These are phyloP conservation scores for Aphanomyces euteiches DNA, from an alignment of 352 stramenopile genomes.

Conservation along the genomic window DNA sequence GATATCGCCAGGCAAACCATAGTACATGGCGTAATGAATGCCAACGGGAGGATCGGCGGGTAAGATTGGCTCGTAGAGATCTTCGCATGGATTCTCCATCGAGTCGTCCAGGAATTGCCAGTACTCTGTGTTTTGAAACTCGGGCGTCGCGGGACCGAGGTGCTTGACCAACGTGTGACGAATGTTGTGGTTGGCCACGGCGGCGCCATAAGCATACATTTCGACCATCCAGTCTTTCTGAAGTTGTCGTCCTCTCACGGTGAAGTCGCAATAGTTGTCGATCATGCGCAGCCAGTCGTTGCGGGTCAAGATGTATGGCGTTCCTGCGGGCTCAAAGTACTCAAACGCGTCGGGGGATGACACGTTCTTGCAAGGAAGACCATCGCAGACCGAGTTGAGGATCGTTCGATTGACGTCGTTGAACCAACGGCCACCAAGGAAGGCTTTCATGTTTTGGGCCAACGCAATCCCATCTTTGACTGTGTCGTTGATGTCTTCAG, in stretches of 20 bases:
- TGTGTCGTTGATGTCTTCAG: constrained; percentile 9
- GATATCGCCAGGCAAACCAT: constrained; percentile 9
- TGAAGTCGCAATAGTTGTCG: no score
- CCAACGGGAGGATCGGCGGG: constrained; percentile 11
- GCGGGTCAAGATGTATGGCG: no score
- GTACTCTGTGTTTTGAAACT: constrained; percentile 14
- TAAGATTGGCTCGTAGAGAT: constrained; percentile 27
- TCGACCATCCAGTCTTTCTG: no score
- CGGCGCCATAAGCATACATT: constrained; percentile 5
- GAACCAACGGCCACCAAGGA: constrained; percentile 18
- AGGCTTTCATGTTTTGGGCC: constrained; percentile 28
- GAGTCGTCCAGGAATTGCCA: constrained; percentile 6
- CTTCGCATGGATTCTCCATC: constrained; percentile 31
- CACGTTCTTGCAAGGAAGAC: no score
- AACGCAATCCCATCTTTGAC: background rate
- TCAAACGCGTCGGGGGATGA: no score
- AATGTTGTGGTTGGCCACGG: constrained; percentile 22
- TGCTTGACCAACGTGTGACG: constrained; percentile 23
- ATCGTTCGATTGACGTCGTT: constrained; percentile 15
- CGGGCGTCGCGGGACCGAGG: constrained; percentile 9
- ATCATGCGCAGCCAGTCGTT: no score
- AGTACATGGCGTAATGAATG: constrained; percentile 26
- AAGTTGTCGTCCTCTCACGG: no score
- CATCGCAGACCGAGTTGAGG: background rate
- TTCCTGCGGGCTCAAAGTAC: no score